A percentile compares a stretch with the other conserved stretches of the same genome.
Evolutionary conservation across 2,329 filamentous ascomycete genomes (phyloP).

Genomic region (Bipolaris victoriae): DNA sequence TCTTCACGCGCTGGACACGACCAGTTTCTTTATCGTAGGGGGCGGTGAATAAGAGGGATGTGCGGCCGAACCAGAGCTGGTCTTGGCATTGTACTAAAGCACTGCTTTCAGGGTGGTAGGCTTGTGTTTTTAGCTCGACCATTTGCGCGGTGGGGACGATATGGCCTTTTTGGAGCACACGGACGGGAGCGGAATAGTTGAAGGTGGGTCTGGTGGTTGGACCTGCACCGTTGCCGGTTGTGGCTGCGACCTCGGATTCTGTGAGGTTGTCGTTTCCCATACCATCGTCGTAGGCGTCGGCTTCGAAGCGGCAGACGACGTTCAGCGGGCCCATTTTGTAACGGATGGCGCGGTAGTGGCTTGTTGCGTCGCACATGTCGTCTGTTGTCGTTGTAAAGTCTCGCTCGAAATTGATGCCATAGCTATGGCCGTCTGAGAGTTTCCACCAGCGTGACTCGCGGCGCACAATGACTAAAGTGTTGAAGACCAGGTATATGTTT

Average conservation of each 20-base stretch:
- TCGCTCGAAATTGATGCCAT: conserved; percentile 37
- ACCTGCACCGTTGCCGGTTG: conserved; percentile 17
- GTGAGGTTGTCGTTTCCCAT: conserved; percentile 19
- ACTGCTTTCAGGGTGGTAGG: conserved; percentile 13
- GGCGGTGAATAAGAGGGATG: conserved; percentile 31
- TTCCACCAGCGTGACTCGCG: conserved; percentile 36
- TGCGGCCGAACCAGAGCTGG: conserved; percentile 44
- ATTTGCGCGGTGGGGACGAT: conserved; percentile 32
- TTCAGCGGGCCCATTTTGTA: conserved; percentile 36
- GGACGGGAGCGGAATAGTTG: conserved; percentile 24
- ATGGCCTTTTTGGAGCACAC: conserved; percentile 33
- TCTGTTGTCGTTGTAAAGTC: conserved; percentile 28
- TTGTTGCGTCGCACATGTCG: conserved; percentile 36
- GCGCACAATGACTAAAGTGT: conserved; percentile 37
- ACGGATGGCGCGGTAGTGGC: conserved; percentile 39
- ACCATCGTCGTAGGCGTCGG: conserved; percentile 36
- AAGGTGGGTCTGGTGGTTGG: conserved; percentile 20
- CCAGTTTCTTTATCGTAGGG: conserved; percentile 25
- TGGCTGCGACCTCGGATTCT: conserved; percentile 11
- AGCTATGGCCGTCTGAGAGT: conserved; percentile 17
- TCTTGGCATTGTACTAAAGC: conserved; percentile 27
- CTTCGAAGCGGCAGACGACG: conserved; percentile 38
- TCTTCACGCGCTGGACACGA: conserved; percentile 18
- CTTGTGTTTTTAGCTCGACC: conserved; percentile 36
- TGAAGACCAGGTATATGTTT: conserved; percentile 30